Percentiles rank a stretch among this genome's conserved stretches.
Evolutionary conservation across 1,139 yeast genomes (phyloP).

Genomic region (Pichia sp.): DNA sequence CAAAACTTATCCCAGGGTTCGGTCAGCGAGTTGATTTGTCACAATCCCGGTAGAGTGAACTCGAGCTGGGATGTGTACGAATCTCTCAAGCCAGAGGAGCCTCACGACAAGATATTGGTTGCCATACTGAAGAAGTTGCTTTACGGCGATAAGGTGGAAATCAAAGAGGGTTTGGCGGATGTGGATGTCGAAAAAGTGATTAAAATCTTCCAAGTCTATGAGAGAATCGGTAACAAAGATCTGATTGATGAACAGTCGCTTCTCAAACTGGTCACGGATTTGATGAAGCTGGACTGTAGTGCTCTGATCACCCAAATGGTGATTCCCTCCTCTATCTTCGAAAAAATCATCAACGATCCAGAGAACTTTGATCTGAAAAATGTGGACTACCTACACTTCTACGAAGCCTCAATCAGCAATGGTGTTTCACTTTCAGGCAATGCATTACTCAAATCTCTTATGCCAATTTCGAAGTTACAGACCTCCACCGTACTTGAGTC

Average conservation of each 20-base stretch:
- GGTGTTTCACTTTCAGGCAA: slow-evolving; percentile 19
- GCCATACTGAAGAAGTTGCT: slow-evolving; percentile 27
- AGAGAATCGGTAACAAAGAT: slow-evolving; percentile 16
- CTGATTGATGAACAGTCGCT: slow-evolving; percentile 13
- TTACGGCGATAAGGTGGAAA: slow-evolving; percentile 28
- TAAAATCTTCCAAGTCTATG: slow-evolving; percentile 20
- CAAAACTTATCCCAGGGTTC: slow-evolving; percentile 14
- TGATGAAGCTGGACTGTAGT: slow-evolving; percentile 21
- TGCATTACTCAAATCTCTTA: slow-evolving; percentile 17
- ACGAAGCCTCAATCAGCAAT: slow-evolving; percentile 17
- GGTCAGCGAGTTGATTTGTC: slow-evolving; percentile 24
- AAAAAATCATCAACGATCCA: slow-evolving; percentile 7
- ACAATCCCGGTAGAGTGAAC: slow-evolving; percentile 34
- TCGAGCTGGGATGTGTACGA: slow-evolving; percentile 31
- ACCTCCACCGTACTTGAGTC: slow-evolving; percentile 11
- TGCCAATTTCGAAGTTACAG: slow-evolving; percentile 25
- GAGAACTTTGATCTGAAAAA: slow-evolving; percentile 17
- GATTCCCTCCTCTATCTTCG: slow-evolving; percentile 16
- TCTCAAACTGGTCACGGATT: slow-evolving; percentile 16
- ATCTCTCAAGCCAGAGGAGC: slow-evolving; percentile 9
- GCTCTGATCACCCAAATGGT: slow-evolving; percentile 16
- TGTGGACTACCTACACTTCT: slow-evolving; percentile 23
- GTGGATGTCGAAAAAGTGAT: slow-evolving; percentile 18
- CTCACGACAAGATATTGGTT: slow-evolving; percentile 17
- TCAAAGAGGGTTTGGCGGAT: slow-evolving; percentile 20